Evolutionary conservation across 108 stramenopile species (phyloP), one percentile per base, ranked within the genome.

Genomic region (Pseudonitzschia pungens): DNA sequence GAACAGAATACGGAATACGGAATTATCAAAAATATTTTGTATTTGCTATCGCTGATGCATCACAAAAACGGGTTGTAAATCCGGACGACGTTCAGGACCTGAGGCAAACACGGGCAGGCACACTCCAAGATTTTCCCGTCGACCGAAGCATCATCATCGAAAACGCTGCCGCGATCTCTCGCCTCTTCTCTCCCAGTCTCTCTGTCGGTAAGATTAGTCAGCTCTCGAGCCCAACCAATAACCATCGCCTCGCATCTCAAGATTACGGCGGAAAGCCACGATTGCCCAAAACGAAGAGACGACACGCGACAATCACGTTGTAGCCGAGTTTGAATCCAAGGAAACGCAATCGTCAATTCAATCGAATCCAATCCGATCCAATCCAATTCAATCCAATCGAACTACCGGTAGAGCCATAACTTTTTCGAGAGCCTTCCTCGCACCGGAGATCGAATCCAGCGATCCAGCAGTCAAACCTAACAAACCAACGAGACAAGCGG

Each of bases 1-100:
- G n/a, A 14, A 54, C 57, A 24, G 57, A 58, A 58, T 58, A 31
- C 57, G 26, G 57, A 58, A 58, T 58, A 28, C 31, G 57, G 57
- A 58, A 58, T 58, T 24, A 26, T 15, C n/a, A n/a, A n/a, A n/a
- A n/a, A n/a, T n/a, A n/a, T n/a, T n/a, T n/a, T n/a, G n/a, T n/a
- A n/a, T n/a, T n/a, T n/a, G n/a, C n/a, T n/a, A n/a, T n/a, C n/a
- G n/a, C n/a, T n/a, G n/a, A n/a, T n/a, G n/a, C n/a, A n/a, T n/a
- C n/a, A n/a, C n/a, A n/a, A n/a, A n/a, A n/a, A n/a, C n/a, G n/a
- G n/a, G n/a, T n/a, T n/a, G n/a, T n/a, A n/a, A n/a, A 6, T 36
- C 36, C 36, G 36, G 36, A 36, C 36, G 36, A 36, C 36, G 36
- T 36, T 36, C 36, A 36, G 36, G 36, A 5, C 36, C 36, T 36